Conservation (phyloP, 164 flowering plant species). For the Macadamia integrifolia region DNA sequence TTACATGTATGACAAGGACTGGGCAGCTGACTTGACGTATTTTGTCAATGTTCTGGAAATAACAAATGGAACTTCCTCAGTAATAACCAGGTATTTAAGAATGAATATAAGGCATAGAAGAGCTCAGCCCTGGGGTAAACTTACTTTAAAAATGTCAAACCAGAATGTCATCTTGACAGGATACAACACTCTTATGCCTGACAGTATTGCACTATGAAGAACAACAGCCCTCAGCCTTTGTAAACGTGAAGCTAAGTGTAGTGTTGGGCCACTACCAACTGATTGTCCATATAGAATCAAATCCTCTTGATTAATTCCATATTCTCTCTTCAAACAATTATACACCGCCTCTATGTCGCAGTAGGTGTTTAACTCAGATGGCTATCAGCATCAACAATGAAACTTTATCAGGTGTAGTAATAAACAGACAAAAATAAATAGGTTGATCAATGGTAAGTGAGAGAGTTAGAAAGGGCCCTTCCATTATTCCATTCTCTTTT, state of each 20-base stretch:
- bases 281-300: slow-evolving; percentile 87
- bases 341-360: slow-evolving; percentile 89
- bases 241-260: slow-evolving; percentile 71
- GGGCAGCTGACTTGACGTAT: slow-evolving; percentile 73
- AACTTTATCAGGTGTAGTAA: background rate
- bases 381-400: slow-evolving; percentile 33
- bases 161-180: slow-evolving; percentile 89
- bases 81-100: slow-evolving; percentile 1
- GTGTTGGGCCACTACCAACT: slow-evolving; percentile 93
- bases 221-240: slow-evolving; percentile 66
- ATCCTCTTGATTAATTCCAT: slow-evolving; percentile 76
- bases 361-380: slow-evolving; percentile 88
- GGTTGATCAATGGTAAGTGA: no score
- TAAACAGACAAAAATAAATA: background rate
- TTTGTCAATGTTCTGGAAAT: slow-evolving; percentile 88
- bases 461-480: background rate
- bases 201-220: slow-evolving; percentile 91
- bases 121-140: slow-evolving; percentile 7
- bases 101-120: background rate
- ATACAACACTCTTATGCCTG: slow-evolving; percentile 84
- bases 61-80: slow-evolving; percentile 7
- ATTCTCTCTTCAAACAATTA: slow-evolving; percentile 72
- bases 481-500: no score
- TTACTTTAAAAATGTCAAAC: slow-evolving; percentile 94
- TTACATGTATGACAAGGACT: slow-evolving; percentile 95